These are phyloP conservation scores for Leptosphaerulina australis DNA, from an alignment of 2,329 filamentous ascomycete species.

Conservation along the genomic window DNA sequence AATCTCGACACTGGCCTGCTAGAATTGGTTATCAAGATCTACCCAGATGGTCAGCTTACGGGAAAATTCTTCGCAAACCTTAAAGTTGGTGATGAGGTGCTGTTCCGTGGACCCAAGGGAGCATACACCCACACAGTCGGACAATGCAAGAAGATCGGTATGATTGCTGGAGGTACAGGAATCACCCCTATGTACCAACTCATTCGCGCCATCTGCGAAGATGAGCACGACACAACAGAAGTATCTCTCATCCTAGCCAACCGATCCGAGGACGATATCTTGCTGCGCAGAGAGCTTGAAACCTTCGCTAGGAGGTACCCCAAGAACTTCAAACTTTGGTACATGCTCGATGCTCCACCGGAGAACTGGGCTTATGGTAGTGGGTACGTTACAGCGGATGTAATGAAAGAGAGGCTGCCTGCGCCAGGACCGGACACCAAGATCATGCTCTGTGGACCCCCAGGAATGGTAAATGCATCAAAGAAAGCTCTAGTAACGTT, in stretches of 20 bases:
- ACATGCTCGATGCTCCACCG: constrained; percentile 55
- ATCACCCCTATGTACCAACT: constrained; percentile 67
- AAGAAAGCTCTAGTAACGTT: constrained; percentile 55
- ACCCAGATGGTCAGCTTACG: constrained; percentile 59
- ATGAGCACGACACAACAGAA: constrained; percentile 63
- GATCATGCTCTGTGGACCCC: constrained; percentile 66
- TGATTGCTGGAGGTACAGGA: constrained; percentile 61
- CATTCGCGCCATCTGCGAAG: constrained; percentile 67
- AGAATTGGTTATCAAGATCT: constrained; percentile 60
- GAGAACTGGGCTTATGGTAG: constrained; percentile 19
- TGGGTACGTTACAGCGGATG: constrained; percentile 49
- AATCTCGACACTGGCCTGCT: constrained; percentile 65
- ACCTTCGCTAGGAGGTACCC: constrained; percentile 58
- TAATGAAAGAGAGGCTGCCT: constrained; percentile 60
- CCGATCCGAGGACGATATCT: constrained; percentile 63
- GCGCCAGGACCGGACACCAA: constrained; percentile 55
- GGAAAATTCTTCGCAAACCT: constrained; percentile 56
- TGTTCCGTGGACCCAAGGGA: constrained; percentile 63
- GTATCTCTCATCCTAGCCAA: constrained; percentile 66
- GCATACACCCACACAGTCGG: constrained; percentile 57
- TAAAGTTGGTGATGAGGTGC: constrained; percentile 56
- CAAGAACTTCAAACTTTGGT: constrained; percentile 61
- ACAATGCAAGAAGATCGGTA: constrained; percentile 56
- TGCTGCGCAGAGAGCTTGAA: constrained; percentile 64
- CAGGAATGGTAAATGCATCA: constrained; percentile 60